Evolutionary conservation across 441 rosid genomes (phyloP).

Genomic region (Gossypium davidsonii): DNA sequence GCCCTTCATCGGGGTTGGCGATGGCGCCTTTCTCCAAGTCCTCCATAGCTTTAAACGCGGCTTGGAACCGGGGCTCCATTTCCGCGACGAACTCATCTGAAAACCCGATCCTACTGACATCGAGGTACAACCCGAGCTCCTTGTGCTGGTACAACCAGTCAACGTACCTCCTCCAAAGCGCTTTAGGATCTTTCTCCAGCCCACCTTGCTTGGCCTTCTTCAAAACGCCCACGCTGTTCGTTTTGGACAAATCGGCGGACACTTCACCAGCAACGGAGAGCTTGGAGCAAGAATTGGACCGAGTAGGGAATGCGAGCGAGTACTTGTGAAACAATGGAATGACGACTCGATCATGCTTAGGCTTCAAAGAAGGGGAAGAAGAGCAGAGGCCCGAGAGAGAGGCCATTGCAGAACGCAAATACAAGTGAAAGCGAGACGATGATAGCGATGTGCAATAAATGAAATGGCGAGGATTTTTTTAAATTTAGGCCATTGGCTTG

Average conservation of each 20-base stretch:
- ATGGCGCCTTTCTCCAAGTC: conserved; percentile 85
- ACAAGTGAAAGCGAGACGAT: conserved; percentile 12
- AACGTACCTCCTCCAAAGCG: conserved; percentile 74
- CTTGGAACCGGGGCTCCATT: conserved; percentile 68
- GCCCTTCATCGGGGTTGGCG: conserved; percentile 97
- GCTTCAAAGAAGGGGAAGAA: conserved; percentile 41
- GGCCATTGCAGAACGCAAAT: conserved; percentile 37
- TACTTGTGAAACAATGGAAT: conserved; percentile 22
- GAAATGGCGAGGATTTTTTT: neutral
- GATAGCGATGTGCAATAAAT: conserved; percentile 22
- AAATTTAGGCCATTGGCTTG: neutral
- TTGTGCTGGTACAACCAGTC: conserved; percentile 92
- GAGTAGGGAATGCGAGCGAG: conserved; percentile 22
- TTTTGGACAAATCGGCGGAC: conserved; percentile 34
- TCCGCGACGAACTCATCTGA: conserved; percentile 60
- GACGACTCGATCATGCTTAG: conserved; percentile 14
- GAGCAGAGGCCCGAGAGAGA: conserved; percentile 64
- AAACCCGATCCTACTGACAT: conserved; percentile 83
- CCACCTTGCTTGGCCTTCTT: conserved; percentile 28
- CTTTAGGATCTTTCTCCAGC: conserved; percentile 51
- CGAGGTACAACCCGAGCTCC: conserved; percentile 76
- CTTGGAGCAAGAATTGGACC: conserved; percentile 23
- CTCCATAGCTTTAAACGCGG: conserved; percentile 71
- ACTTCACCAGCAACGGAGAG: conserved; percentile 52
- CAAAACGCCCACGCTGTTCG: conserved; percentile 23